Conservation (phyloP, 805 yeast species). For the Metschnikowia picachoensis region DNA sequence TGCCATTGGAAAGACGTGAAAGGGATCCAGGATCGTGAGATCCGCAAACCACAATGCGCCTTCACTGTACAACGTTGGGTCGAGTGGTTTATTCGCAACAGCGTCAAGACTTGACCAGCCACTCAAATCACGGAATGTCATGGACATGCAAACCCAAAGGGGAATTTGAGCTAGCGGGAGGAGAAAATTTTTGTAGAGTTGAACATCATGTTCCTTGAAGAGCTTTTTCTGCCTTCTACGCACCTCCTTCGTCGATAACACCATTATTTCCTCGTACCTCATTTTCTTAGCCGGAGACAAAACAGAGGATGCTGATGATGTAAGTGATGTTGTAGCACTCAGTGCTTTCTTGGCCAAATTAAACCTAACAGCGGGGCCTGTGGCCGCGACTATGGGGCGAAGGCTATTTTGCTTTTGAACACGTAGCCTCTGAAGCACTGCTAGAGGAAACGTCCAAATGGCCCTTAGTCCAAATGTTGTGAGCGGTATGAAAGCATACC, state of each 20-base stretch:
- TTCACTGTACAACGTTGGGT: slow-evolving; percentile 46
- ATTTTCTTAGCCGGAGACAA: slow-evolving; percentile 40
- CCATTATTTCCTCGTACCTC: slow-evolving; percentile 72
- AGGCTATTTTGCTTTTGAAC: slow-evolving; percentile 66
- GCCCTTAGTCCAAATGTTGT: slow-evolving; percentile 66
- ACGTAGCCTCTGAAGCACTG: slow-evolving; percentile 66
- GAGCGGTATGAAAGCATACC: slow-evolving; percentile 79
- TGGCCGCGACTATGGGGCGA: slow-evolving; percentile 68
- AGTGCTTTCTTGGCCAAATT: slow-evolving; percentile 50
- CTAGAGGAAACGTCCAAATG: slow-evolving; percentile 70
- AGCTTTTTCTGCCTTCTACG: slow-evolving; percentile 67
- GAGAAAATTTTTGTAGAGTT: slow-evolving; percentile 73
- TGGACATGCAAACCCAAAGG: slow-evolving; percentile 75
- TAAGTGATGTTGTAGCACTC: slow-evolving; percentile 25
- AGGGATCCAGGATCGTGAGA: slow-evolving; percentile 58
- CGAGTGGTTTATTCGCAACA: slow-evolving; percentile 44
- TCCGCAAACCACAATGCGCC: slow-evolving; percentile 61
- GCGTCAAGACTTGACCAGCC: slow-evolving; percentile 57
- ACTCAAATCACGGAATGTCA: slow-evolving; percentile 69
- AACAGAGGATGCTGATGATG: slow-evolving; percentile 20
- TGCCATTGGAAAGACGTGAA: slow-evolving; percentile 61
- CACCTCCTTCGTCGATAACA: slow-evolving; percentile 73
- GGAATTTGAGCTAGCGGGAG: slow-evolving; percentile 85
- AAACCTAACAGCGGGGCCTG: slow-evolving; percentile 66
- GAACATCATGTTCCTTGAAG: slow-evolving; percentile 65